These are phyloP conservation scores for Tetraselmis chui DNA, from an alignment of 139 green algal genomes.

Conservation along the genomic window DNA sequence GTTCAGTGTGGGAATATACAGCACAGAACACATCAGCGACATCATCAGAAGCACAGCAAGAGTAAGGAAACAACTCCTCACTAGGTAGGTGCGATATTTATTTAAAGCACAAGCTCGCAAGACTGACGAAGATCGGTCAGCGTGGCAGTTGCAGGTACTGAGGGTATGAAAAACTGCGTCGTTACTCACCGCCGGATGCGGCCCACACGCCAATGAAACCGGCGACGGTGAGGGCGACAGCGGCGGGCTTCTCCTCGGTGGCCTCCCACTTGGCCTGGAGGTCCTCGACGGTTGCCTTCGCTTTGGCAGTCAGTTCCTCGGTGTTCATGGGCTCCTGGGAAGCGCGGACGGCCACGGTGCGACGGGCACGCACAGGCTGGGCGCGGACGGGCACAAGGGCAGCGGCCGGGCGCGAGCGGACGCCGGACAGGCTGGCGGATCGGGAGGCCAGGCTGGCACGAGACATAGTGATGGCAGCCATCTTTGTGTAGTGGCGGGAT, in stretches of 20 bases:
- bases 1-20: no score
- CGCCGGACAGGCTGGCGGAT: not conserved
- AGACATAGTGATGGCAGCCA: not conserved
- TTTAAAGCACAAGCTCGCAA: no score
- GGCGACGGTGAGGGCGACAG: slow-evolving; percentile 22
- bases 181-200: slow-evolving; percentile 16
- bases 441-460: not conserved
- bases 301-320: not conserved
- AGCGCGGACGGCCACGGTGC: not conserved
- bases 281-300: not conserved
- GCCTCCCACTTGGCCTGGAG: slow-evolving; percentile 31
- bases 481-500: not conserved
- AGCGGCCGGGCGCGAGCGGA: not conserved
- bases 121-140: no score
- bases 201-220: slow-evolving; percentile 29
- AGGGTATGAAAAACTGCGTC: no score
- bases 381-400: not conserved
- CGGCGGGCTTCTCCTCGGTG: slow-evolving; percentile 39
- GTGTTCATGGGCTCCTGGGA: not conserved
- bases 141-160: no score
- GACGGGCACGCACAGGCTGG: not conserved
- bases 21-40: no score
- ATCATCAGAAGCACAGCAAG: no score
- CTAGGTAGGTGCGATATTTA: no score
- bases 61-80: no score